phyloP scores from a whole-genome alignment of 2,329 filamentous ascomycete genomes.

The Lachnellula cervina region DNA sequence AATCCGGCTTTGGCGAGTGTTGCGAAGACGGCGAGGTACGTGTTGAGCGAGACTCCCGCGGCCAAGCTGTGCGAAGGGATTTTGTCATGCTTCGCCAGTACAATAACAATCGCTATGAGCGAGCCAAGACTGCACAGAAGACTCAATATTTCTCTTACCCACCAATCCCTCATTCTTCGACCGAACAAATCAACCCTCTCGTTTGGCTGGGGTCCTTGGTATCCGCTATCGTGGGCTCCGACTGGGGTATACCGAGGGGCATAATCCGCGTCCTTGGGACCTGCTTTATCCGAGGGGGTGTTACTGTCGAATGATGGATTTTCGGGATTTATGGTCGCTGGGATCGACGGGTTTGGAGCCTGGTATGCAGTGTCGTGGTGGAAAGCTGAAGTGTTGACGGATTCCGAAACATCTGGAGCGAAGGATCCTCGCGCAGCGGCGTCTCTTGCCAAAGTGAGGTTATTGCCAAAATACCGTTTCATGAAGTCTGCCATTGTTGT shows the following conservation, averaged over 20 bases:
- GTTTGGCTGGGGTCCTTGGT: not conserved
- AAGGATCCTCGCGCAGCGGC: too few species aligned
- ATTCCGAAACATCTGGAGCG: too few species aligned
- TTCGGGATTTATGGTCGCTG: too few species aligned
- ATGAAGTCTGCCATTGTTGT: too few species aligned
- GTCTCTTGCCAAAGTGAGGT: too few species aligned
- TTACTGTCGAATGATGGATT: too few species aligned
- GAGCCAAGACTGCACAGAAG: not conserved
- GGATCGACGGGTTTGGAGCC: too few species aligned
- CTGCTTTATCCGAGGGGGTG: too few species aligned
- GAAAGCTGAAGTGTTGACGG: too few species aligned
- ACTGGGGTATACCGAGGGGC: not conserved
- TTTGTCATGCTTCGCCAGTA: not conserved
- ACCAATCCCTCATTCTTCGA: not conserved
- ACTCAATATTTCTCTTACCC: not conserved
- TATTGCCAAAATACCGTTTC: too few species aligned
- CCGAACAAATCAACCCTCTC: not conserved
- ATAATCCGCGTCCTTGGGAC: not conserved
- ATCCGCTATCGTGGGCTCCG: not conserved
- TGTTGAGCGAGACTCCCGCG: not conserved
- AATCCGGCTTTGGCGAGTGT: not conserved
- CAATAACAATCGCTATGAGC: not conserved
- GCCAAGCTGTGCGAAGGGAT: not conserved
- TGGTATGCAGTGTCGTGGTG: too few species aligned
- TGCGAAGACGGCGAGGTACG: not conserved